Base-by-base conservation (phyloP, 345 rosid species). In the Bruguiera parviflora region DNA sequence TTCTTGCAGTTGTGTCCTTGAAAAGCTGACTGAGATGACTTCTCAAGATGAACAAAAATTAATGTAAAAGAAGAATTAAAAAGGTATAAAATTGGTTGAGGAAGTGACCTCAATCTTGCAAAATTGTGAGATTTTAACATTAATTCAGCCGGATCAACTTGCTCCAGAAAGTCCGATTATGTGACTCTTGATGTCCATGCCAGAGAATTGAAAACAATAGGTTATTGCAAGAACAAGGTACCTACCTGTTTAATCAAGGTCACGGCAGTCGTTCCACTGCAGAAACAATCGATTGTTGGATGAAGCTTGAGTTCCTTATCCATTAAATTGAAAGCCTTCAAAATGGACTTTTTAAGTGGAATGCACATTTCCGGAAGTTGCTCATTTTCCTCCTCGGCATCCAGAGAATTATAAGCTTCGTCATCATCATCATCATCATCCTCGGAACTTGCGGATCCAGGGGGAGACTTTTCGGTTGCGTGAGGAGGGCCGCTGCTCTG, bases 221-320 rank as follows among this genome's bases (percentile, higher is more conserved):
- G 19, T 13, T 13, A 43, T 43, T 43, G 19, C 18, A 15, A 43
- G 49, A 43, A 53, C 16, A 59, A 69, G 52, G 49, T 46, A 71
- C 27, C 19, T 82, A 91, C 98, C 98, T 85, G 92, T 68, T 91
- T 94, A 61, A 94, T 84, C 82, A 91, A 77, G 70, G 91, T 86
- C 61, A 94, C 98, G 20, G 97, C 92, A 65, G 98, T 94, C 8
- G 98, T 71, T 35, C 98, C 98, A 31, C 98, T 94, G 89, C 98
- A 94, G 86, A 91, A 91, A 79, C 98, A 91, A 83, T 91, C 97
- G 27, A 94, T 89, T 29, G 85, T 81, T 27, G 96, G 95, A 82
- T 89, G 91, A 85, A 89, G 77, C 77, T 88, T 89, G 46, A 94
- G 66, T 64, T 91, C 92, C 84, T 87, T 94, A 78, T 91, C 97